phyloP scores from a whole-genome alignment of 1,284 basidiomycete genomes.

The Kalmanozyma brasiliensis region DNA sequence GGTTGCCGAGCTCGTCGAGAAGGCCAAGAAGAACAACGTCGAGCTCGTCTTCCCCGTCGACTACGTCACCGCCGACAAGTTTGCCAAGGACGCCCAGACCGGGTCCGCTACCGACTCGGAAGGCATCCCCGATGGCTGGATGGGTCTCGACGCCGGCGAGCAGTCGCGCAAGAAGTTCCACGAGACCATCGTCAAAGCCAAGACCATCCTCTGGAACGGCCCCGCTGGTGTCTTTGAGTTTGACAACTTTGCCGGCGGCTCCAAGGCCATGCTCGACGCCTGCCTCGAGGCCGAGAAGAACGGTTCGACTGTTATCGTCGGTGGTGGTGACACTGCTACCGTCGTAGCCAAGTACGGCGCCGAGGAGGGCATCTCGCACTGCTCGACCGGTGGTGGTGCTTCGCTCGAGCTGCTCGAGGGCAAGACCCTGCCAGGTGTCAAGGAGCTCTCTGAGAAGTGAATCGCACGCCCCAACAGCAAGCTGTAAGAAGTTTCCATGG shows the following conservation, averaged over 20 bases:
- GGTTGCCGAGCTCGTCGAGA: conserved; percentile 84
- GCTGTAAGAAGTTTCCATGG: conserved; percentile 3
- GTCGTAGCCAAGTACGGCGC: conserved; percentile 72
- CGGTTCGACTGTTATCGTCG: conserved; percentile 90
- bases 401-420: conserved; percentile 75
- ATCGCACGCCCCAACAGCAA: conserved; percentile 7
- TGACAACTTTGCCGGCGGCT: conserved; percentile 87
- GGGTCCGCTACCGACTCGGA: conserved; percentile 80
- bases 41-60: conserved; percentile 95
- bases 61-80: conserved; percentile 93
- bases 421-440: conserved; percentile 73
- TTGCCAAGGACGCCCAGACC: conserved; percentile 87
- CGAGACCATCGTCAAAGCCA: conserved; percentile 83
- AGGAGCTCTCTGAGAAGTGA: conserved; percentile 56
- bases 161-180: conserved; percentile 84
- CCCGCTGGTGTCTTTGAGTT: conserved; percentile 99
- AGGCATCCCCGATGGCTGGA: conserved; percentile 92
- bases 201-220: conserved; percentile 98
- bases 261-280: conserved; percentile 84
- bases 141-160: conserved; percentile 79
- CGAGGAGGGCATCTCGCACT: conserved; percentile 92
- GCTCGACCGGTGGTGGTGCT: conserved; percentile 96
- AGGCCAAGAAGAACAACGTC: conserved; percentile 93
- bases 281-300: conserved; percentile 86
- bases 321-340: conserved; percentile 68